Base-by-base conservation (phyloP, 1,284 basidiomycete genomes). In the Caloboletus inedulis region DNA sequence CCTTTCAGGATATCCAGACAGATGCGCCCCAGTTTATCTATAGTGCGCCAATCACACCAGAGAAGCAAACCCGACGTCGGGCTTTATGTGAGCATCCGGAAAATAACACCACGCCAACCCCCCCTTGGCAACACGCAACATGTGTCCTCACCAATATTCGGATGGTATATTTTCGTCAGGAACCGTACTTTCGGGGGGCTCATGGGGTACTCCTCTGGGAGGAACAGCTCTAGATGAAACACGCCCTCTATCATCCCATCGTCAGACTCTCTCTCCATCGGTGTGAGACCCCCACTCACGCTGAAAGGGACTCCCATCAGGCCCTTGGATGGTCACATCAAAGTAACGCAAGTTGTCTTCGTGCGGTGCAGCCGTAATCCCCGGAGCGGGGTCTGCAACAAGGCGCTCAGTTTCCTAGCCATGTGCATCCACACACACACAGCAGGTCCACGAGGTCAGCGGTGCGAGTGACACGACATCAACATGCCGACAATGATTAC, bases 161-260 rank as follows among this genome's bases (percentile, higher is more conserved):
- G 97, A 74, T 99, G 97, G 78, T 99, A 99, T 78, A 99, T 97
- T 87, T 97, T 97, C 57, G 96, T 98, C 62, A 98, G 76, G 78
- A 99, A 99, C 59, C 97, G 84, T 53, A 99, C 97, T 75, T 98
- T 99, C 30, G 97, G 97, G 0, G 97, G 95, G 48, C 90, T 91
- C 96, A 99, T 98, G 2, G 96, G 96, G 73, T 99, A 99, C 70
- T 98, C 96, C 72, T 98, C 96, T 2, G 97, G 95, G 41, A 99
- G 77, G 77, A 98, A 99, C 43, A 99, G 79, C 74, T 99, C 97
- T 33, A 98, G 81, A 65, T 88, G 91, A 78, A 99, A 99, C 16
- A 89, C 77, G 25, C 97, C 97, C 63, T 87, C 95, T 97, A n/a
- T n/a, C n/a, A 49, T 18, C 7, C 13, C 18, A n/a, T 4, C 39